phyloP scores from a whole-genome alignment of 192 early-diverging fungal genomes.

The Rhizophagus sp. region DNA sequence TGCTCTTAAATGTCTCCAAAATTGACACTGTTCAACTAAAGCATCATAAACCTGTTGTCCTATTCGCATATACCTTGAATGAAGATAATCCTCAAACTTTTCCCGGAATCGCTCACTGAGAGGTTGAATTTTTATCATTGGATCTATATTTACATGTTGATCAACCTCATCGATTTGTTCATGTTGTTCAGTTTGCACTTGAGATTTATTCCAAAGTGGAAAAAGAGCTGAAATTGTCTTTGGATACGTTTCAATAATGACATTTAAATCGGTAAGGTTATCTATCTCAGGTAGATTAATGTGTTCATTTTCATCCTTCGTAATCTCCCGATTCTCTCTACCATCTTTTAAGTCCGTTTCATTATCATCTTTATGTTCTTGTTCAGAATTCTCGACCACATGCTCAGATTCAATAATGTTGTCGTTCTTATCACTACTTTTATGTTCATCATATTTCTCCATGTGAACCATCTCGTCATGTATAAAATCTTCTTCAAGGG shows the following conservation, averaged over 20 bases:
- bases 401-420: no score
- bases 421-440: no score
- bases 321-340: not conserved
- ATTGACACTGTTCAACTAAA: slow-evolving; percentile 30
- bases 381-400: no score
- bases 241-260: not conserved
- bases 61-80: slow-evolving; percentile 33
- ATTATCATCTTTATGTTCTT: no score
- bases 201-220: slow-evolving; percentile 1
- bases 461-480: no score
- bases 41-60: slow-evolving; percentile 30
- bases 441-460: no score
- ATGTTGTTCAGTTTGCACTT: not conserved
- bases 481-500: not conserved
- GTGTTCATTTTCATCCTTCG: no score
- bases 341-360: not conserved
- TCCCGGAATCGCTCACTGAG: slow-evolving; percentile 17
- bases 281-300: not conserved
- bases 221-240: slow-evolving; percentile 5
- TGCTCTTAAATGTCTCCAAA: slow-evolving; percentile 32
- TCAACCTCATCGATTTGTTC: not conserved
- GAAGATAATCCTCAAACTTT: slow-evolving; percentile 34
- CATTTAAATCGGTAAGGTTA: not conserved
- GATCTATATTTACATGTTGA: not conserved
- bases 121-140: slow-evolving; percentile 3